Evolutionary conservation across 352 stramenopile genomes (phyloP), one percentile per base, ranked within the genome.

Genomic region (Aphanomyces cochlioides): DNA sequence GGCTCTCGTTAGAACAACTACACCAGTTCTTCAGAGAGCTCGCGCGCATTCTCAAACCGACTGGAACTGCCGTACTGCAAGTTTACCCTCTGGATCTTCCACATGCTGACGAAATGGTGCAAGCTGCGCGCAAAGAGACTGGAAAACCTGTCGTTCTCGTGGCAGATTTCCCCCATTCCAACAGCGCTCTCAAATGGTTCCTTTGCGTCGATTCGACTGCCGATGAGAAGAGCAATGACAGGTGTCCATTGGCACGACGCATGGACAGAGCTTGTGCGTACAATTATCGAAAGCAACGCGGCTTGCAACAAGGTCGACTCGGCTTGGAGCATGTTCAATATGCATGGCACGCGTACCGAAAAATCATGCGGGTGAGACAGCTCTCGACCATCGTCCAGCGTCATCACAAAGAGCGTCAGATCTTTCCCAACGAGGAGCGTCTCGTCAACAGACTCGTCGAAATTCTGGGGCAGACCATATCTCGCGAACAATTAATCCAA

Each of bases 171-270:
- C 84, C 86, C 3, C 86, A 92, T 54, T 34, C 76, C 4, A 90
- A 81, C 3, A 77, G 78, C 3, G 83, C 83, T 10, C 89, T 90
- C 64, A 92, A 93, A 43, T 93, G 86, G 86, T 93, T 83, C 69
- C 78, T 93, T 1, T 80, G 74, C 66, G 56, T 79, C 6, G 67
- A 73, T 8, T 37, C 36, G 7, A 36, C 53, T 8, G 56, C 41
- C 17, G 75, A 66, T 19, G 19, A 63, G 8, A 47, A 47, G 10
- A 28, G 40, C 2, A 1, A 50, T 13, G 59, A 67, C 5, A 38
- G 2, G 41, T 67, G 59, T 36, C 59, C 59, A 19, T 37, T 67
- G 17, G 59, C 59, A 12, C 38, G 59, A 15, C 59, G 59, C 19
- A n/a, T 67, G 15, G 38, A 67, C 21, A 45, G 59, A 17, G 56